These are phyloP conservation scores for Guyanaporus albipodus DNA, from an alignment of 768 basidiomycete species.

Conservation along the genomic window DNA sequence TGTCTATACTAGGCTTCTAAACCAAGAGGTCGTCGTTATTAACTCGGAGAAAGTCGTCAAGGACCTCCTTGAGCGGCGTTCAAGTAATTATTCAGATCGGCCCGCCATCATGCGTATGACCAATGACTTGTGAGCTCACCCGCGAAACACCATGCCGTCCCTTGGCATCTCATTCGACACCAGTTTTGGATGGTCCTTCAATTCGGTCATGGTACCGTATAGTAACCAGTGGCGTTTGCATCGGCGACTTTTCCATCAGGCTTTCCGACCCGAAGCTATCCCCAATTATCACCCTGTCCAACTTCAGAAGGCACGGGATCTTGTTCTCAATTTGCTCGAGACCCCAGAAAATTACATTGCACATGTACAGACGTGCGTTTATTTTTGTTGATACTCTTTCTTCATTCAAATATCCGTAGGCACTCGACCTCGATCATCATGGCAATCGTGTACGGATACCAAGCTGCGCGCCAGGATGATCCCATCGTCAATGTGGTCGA, in stretches of 20 bases:
- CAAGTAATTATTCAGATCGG: constrained; percentile 22
- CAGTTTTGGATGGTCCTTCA: constrained; percentile 27
- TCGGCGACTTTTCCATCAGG: constrained; percentile 22
- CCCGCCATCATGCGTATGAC: constrained; percentile 23
- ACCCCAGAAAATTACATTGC: not conserved
- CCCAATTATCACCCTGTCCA: constrained; percentile 15
- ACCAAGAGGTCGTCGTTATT: constrained; percentile 22
- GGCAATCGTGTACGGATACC: constrained; percentile 31
- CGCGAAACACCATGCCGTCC: not conserved
- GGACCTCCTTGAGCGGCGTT: constrained; percentile 22
- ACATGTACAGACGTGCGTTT: constrained; percentile 13
- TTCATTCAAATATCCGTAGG: constrained; percentile 6
- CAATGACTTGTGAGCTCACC: constrained; percentile 26
- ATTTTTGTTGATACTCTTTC: no score
- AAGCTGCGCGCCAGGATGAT: constrained; percentile 22
- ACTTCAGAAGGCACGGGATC: constrained; percentile 18
- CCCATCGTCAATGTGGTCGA: constrained; percentile 32
- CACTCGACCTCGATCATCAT: constrained; percentile 28
- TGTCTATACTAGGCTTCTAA: constrained; percentile 23
- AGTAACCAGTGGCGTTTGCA: constrained; percentile 23
- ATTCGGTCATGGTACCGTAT: constrained; percentile 16
- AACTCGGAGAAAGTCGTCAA: constrained; percentile 25
- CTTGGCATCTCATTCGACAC: not conserved
- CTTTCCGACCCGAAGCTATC: constrained; percentile 17
- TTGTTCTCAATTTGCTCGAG: constrained; percentile 14